Evolutionary conservation across 2,329 filamentous ascomycete species (phyloP).

Genomic region (Cordyceps tenuipes): DNA sequence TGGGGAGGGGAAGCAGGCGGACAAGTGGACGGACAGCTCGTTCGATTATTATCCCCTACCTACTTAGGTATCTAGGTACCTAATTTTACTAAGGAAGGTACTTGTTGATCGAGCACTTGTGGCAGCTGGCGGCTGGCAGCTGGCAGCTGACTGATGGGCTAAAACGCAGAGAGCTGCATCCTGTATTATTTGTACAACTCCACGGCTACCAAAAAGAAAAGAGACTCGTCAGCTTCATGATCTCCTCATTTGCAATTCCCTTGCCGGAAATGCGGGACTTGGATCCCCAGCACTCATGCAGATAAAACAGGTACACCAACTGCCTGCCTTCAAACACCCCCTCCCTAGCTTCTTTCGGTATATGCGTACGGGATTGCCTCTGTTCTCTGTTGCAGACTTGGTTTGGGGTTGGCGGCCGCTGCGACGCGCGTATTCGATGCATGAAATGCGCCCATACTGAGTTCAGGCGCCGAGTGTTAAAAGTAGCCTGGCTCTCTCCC

Average conservation of each 20-base stretch:
- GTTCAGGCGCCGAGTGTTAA: neutral
- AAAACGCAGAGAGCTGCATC: neutral
- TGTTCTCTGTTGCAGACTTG: neutral
- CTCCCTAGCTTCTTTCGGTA: neutral
- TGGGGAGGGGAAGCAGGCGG: neutral
- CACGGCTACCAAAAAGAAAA: too few species aligned
- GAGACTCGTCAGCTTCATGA: too few species aligned
- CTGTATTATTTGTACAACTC: neutral
- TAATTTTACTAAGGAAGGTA: too few species aligned
- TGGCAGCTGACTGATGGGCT: neutral
- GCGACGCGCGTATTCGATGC: neutral
- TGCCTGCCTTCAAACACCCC: neutral
- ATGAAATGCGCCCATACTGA: slow-evolving; percentile 5
- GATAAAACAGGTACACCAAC: too few species aligned
- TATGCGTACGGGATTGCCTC: neutral
- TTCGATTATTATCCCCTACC: too few species aligned
- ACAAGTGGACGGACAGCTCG: too few species aligned
- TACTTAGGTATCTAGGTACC: too few species aligned
- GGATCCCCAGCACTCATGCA: too few species aligned
- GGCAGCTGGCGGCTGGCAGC: neutral
- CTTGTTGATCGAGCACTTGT: too few species aligned
- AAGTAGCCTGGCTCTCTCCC: neutral
- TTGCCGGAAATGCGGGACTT: too few species aligned
- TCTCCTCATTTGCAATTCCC: too few species aligned
- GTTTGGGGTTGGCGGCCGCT: slow-evolving; percentile 3